These are phyloP conservation scores for Pterulicium gracile DNA, from an alignment of 1,284 basidiomycete genomes.

Conservation along the genomic window DNA sequence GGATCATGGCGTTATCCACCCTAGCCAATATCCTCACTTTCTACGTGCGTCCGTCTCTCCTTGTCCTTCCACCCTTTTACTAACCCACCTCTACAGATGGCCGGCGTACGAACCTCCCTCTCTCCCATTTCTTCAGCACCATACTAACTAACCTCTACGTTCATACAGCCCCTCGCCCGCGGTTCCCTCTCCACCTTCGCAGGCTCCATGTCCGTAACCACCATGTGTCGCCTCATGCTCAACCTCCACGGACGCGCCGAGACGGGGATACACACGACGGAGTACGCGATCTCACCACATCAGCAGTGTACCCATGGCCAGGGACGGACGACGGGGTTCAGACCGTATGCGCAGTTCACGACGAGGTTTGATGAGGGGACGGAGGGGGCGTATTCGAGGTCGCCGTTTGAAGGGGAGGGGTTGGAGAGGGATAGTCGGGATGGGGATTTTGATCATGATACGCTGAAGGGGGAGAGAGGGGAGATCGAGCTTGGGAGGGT, in stretches of 20 bases:
- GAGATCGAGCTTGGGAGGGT: too few species aligned
- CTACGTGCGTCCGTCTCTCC: neutral
- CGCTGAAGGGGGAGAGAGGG: too few species aligned
- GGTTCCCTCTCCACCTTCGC: conserved; percentile 1
- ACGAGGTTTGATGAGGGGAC: too few species aligned
- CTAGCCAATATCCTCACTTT: conserved; percentile 1
- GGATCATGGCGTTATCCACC: neutral
- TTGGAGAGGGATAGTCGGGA: too few species aligned
- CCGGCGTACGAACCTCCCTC: neutral
- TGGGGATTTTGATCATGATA: too few species aligned
- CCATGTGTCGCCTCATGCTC: neutral
- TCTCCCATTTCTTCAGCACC: neutral
- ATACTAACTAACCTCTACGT: neutral
- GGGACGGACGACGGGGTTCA: too few species aligned
- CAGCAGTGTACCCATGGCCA: too few species aligned
- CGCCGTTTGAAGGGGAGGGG: too few species aligned
- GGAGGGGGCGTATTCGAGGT: too few species aligned
- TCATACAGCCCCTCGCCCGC: neutral
- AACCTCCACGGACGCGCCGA: conserved; percentile 1
- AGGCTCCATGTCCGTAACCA: neutral
- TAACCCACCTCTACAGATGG: neutral
- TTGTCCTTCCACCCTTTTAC: neutral
- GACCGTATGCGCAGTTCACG: too few species aligned
- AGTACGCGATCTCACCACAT: too few species aligned
- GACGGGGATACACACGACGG: conserved; percentile 1